Percentiles rank a stretch among this genome's conserved stretches.
Evolutionary conservation across 1,284 basidiomycete genomes (phyloP).

Genomic region (Sphagnurus paluster): DNA sequence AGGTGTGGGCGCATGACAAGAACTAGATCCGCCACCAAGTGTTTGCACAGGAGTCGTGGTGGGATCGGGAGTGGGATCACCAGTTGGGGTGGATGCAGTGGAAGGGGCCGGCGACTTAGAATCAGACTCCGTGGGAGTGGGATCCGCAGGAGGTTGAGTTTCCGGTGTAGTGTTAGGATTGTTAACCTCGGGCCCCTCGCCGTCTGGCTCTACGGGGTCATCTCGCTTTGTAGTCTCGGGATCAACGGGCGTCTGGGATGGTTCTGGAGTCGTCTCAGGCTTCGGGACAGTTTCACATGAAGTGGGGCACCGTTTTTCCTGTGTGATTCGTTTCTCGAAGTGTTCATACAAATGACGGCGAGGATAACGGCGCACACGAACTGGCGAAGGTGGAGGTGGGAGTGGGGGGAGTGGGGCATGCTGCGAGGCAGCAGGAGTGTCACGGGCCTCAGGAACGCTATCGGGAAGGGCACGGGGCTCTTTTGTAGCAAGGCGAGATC

Average conservation of each 20-base stretch:
- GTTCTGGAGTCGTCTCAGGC: neutral
- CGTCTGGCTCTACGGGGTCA: too few species aligned
- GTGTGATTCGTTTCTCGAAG: slow-evolving; percentile 3
- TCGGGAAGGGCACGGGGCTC: slow-evolving; percentile 22
- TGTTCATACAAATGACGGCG: slow-evolving; percentile 14
- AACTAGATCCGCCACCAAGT: too few species aligned
- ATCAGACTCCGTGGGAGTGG: too few species aligned
- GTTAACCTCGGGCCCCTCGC: too few species aligned
- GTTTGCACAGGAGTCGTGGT: neutral
- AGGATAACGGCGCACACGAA: slow-evolving; percentile 8
- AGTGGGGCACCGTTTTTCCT: slow-evolving; percentile 9
- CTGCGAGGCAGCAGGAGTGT: slow-evolving; percentile 16
- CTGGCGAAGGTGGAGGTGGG: slow-evolving; percentile 7
- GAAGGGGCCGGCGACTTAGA: too few species aligned
- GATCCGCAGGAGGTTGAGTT: too few species aligned
- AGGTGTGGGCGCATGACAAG: neutral
- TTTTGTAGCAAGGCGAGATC: slow-evolving; percentile 25
- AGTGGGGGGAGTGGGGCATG: slow-evolving; percentile 7
- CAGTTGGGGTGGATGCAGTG: too few species aligned
- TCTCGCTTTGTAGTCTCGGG: too few species aligned
- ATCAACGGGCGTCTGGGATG: too few species aligned
- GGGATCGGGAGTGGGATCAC: neutral
- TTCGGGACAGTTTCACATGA: neutral
- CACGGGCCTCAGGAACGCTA: slow-evolving; percentile 22
- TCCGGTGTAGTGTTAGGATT: too few species aligned